Evolutionary conservation across 352 stramenopile species (phyloP).

Genomic region (Phytophthora fragariaefolia): DNA sequence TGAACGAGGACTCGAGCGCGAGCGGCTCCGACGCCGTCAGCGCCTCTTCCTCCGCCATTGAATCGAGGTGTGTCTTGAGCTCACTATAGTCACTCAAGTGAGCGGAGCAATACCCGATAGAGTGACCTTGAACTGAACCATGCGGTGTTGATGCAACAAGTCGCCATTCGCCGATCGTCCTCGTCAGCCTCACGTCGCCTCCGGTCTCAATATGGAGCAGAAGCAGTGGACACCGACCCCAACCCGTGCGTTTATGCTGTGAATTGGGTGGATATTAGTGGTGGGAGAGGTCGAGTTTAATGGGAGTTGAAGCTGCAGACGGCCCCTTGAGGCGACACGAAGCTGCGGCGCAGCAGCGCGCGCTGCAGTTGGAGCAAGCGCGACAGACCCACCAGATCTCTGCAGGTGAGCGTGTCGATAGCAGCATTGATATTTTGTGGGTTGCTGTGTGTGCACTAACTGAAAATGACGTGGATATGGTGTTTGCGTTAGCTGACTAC

Average conservation of each 20-base stretch:
- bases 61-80: slow-evolving; percentile 15
- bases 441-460: slow-evolving; percentile 21
- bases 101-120: slow-evolving; percentile 1
- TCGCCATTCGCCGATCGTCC: slow-evolving; percentile 16
- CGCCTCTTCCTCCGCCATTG: slow-evolving; percentile 68
- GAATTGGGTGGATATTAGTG: background rate
- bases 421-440: background rate
- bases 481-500: slow-evolving; percentile 49
- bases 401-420: slow-evolving; percentile 21
- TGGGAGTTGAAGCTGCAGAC: background rate
- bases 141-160: slow-evolving; percentile 29
- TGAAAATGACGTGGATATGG: too few relatives aligned
- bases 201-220: slow-evolving; percentile 9
- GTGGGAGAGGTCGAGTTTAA: background rate
- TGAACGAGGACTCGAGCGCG: slow-evolving; percentile 79
- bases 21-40: slow-evolving; percentile 63
- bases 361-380: slow-evolving; percentile 49
- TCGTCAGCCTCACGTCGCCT: slow-evolving; percentile 8
- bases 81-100: slow-evolving; percentile 14
- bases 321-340: slow-evolving; percentile 39
- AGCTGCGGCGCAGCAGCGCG: slow-evolving; percentile 38
- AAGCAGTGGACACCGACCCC: slow-evolving; percentile 3
- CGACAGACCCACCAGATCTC: slow-evolving; percentile 54
- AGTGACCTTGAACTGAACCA: slow-evolving; percentile 31
- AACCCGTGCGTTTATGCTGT: background rate